phyloP scores from a whole-genome alignment of 148 eudicot genomes.

The Rhododendron henanense region DNA sequence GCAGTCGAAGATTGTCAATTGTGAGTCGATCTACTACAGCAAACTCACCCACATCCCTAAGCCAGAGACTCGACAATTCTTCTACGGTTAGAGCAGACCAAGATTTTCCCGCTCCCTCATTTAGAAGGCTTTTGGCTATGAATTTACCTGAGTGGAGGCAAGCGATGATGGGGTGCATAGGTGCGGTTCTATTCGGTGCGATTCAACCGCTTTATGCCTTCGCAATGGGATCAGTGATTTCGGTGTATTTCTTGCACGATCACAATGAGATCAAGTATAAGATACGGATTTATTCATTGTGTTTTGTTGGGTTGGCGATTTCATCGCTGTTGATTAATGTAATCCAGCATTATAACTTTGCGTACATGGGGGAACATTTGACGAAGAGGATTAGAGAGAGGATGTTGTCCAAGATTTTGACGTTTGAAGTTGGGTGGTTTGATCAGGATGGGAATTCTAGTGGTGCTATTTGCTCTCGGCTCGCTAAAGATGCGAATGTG shows the following conservation, averaged over 20 bases:
- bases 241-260: not conserved
- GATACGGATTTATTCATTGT: not conserved
- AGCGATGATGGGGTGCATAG: not conserved
- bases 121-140: not conserved
- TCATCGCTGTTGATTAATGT: not conserved
- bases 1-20: not conserved
- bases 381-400: not conserved
- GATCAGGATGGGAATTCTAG: not conserved
- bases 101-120: not conserved
- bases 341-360: not conserved
- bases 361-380: not conserved
- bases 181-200: not conserved
- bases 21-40: not conserved
- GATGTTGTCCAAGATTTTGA: slow-evolving; percentile 1
- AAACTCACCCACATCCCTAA: not conserved
- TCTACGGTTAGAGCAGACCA: not conserved
- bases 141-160: not conserved
- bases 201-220: not conserved
- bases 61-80: not conserved
- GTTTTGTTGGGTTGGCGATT: not conserved
- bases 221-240: not conserved
- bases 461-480: not conserved
- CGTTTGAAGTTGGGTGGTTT: slow-evolving; percentile 2
- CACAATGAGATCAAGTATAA: not conserved
- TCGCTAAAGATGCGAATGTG: not conserved